Evolutionary conservation across 179 eudicot species (phyloP).

Genomic region (Sideroxylon spinosum): DNA sequence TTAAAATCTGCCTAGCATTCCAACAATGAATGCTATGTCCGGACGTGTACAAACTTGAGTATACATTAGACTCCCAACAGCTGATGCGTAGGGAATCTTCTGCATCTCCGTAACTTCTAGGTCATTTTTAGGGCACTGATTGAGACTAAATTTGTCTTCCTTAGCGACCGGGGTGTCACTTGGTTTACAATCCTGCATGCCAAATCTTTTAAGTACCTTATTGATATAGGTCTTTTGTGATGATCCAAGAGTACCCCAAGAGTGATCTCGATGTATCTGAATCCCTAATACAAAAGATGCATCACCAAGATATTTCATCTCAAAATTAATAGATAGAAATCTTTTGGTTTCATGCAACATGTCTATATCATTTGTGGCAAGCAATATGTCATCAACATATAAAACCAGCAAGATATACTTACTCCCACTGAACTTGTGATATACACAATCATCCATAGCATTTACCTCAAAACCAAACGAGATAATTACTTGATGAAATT

Average conservation of each 20-base stretch:
- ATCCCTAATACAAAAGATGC: conserved; percentile 1
- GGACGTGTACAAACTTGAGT: neutral
- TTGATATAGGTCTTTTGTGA: neutral
- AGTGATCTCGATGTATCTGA: neutral
- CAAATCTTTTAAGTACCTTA: neutral
- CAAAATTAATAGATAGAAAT: neutral
- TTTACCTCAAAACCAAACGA: neutral
- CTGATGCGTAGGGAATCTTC: neutral
- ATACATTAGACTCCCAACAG: neutral
- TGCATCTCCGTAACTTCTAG: neutral
- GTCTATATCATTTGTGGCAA: neutral
- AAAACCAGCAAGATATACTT: neutral
- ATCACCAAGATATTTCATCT: neutral
- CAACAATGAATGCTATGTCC: neutral
- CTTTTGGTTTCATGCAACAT: neutral
- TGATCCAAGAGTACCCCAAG: neutral
- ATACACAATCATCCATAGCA: neutral
- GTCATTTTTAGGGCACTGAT: neutral
- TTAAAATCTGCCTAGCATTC: neutral
- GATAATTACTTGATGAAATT: neutral
- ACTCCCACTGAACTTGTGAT: conserved; percentile 3
- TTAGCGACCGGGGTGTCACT: neutral
- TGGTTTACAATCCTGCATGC: neutral
- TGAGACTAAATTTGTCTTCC: neutral
- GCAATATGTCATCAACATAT: neutral